A percentile compares a stretch with the other conserved stretches of the same genome.
phyloP scores from a whole-genome alignment of 83 land plant genomes.

The Picea mariana region DNA sequence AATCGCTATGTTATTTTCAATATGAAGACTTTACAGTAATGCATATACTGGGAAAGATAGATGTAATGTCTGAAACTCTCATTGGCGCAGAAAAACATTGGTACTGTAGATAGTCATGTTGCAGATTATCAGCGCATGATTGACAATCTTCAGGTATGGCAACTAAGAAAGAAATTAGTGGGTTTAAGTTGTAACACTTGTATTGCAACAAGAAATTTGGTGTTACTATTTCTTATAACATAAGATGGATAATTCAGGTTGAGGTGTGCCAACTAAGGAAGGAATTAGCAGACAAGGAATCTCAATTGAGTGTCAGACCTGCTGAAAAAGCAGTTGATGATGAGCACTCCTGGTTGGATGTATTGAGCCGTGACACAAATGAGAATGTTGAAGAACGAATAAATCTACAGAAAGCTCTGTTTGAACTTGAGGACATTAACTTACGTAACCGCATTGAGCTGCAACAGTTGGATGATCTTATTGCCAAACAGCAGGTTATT shows the following conservation, averaged over 20 bases:
- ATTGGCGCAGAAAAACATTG: slow-evolving; percentile 83
- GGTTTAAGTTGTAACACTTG: background rate
- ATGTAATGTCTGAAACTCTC: slow-evolving; percentile 1
- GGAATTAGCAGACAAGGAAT: slow-evolving; percentile 87
- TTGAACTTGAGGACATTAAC: slow-evolving; percentile 95
- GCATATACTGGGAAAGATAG: background rate
- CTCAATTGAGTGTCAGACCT: slow-evolving; percentile 67
- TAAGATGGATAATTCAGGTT: slow-evolving; percentile 39
- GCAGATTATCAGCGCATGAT: slow-evolving; percentile 95
- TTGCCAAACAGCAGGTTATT: slow-evolving; percentile 79
- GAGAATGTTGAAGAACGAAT: slow-evolving; percentile 96
- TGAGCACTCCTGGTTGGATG: slow-evolving; percentile 88
- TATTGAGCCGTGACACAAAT: slow-evolving; percentile 79
- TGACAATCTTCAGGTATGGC: slow-evolving; percentile 88
- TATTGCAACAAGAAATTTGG: background rate
- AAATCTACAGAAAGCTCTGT: slow-evolving; percentile 92
- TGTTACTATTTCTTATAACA: slow-evolving; percentile 1
- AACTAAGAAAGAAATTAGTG: background rate
- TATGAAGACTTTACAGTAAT: background rate
- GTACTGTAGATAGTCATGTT: slow-evolving; percentile 92
- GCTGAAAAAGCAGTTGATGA: slow-evolving; percentile 75
- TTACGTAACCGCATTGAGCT: slow-evolving; percentile 78
- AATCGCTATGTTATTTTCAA: background rate
- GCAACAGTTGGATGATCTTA: slow-evolving; percentile 89
- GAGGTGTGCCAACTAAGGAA: slow-evolving; percentile 82